A percentile compares a stretch with the other conserved stretches of the same genome.
Conservation (phyloP, 108 stramenopile species). For the Cyclotella cryptica region DNA sequence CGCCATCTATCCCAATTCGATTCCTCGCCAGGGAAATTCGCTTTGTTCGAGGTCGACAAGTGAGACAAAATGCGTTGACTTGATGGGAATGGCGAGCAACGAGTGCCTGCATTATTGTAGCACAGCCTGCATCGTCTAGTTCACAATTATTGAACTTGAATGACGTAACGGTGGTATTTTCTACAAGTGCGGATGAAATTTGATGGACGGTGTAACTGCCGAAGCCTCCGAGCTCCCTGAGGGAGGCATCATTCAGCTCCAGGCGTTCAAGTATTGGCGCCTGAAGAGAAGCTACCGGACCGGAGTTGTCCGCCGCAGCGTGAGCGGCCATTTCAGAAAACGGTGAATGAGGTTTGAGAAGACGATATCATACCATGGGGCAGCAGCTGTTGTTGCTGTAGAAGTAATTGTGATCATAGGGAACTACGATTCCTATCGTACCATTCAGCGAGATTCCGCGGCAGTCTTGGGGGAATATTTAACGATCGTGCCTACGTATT, state of each 20-base stretch:
- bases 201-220: conserved; percentile 11
- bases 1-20: conserved; percentile 24
- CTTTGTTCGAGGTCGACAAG: conserved; percentile 17
- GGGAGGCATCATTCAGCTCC: conserved; percentile 19
- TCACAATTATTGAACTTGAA: conserved; percentile 20
- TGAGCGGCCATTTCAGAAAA: background rate
- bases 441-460: too few relatives aligned
- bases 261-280: conserved; percentile 18
- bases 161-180: conserved; percentile 20
- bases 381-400: too few relatives aligned
- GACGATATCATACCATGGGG: too few relatives aligned
- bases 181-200: conserved; percentile 19
- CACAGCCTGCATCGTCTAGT: conserved; percentile 19
- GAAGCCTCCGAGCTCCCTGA: conserved; percentile 31
- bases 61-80: background rate
- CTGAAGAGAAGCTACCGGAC: background rate
- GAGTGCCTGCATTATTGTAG: conserved; percentile 24
- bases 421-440: too few relatives aligned
- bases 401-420: too few relatives aligned
- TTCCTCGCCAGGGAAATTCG: conserved; percentile 36
- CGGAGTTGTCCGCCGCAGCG: background rate
- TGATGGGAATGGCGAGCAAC: conserved; percentile 11
- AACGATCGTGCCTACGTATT: too few relatives aligned
- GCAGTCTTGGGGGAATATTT: too few relatives aligned
- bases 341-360: background rate